Base-by-base conservation (phyloP, 2,329 filamentous ascomycete species). In the Orbilia blumenaviensis region DNA sequence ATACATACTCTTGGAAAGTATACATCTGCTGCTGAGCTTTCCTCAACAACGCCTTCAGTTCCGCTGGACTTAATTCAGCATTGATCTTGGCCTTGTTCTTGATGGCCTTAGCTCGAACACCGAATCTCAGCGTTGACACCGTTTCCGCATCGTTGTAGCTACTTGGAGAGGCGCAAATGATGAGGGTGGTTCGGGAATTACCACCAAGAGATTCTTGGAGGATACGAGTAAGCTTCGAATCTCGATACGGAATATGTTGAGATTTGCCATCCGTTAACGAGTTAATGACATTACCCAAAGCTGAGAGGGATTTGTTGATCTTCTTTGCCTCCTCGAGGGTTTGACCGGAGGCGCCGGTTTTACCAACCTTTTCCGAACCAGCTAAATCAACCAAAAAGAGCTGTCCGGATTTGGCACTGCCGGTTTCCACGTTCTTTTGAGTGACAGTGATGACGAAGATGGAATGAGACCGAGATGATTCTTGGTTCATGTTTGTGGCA, bases 81-180 rank as follows among this genome's bases (percentile, higher is more conserved):
- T 99, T 99, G 88, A 99, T 91, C 90, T 98, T 99, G 69, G 97
- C 93, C 86, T 99, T 99, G 74, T 96, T 99, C 85, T 98, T 96
- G 82, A 99, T 99, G 81, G 99, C 99, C 88, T 99, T 99, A 74
- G 95, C 95, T 80, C 95, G 88, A 83, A 99, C 98, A 63, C 95
- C 95, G 81, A 99, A 99, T 80, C 95, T 91, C 16, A 99, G 86
- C 0, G 95, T 99, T 83, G 99, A 99, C 81, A 99, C 94, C 0
- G 94, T 97, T 84, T 99, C 95, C 82, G 99, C 95, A 80, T 95
- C 99, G 83, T 99, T 96, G 7, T 92, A 91, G 81, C 95, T 98
- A 0, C 93, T 97, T 0, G 95, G 95, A 80, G 94, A 97, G 66
- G 98, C 92, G 81, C 95, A 99, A 25, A 99, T 95, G 82, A 99